These are phyloP conservation scores for Fusarium devonianum DNA, from an alignment of 2,329 filamentous ascomycete genomes.

Conservation along the genomic window DNA sequence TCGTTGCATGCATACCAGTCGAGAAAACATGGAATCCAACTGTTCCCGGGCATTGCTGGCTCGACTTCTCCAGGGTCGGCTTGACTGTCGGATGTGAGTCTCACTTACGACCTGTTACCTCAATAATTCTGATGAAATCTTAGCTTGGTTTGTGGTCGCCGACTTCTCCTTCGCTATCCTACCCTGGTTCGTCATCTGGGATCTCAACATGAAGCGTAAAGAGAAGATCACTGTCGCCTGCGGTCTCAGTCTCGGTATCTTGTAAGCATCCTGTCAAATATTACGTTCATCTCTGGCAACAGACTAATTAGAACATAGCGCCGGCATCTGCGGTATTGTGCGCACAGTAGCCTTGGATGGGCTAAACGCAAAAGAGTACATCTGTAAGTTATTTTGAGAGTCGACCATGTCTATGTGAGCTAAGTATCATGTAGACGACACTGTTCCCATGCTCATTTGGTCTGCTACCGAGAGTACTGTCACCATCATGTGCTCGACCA, in stretches of 20 bases:
- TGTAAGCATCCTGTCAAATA: constrained; percentile 7
- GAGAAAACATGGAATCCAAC: constrained; percentile 21
- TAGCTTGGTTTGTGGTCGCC: constrained; percentile 23
- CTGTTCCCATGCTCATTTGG: constrained; percentile 27
- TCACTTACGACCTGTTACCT: fast-evolving
- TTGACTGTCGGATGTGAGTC: constrained; percentile 25
- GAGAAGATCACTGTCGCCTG: constrained; percentile 26
- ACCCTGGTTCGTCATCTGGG: constrained; percentile 27
- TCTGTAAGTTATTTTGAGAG: not conserved
- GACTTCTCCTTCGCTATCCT: constrained; percentile 27
- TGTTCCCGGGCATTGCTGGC: constrained; percentile 13
- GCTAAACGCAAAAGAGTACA: constrained; percentile 19
- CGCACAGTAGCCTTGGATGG: constrained; percentile 17
- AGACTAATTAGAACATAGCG: not conserved
- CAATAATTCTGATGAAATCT: fast-evolving
- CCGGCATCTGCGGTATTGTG: constrained; percentile 19
- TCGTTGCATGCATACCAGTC: constrained; percentile 19
- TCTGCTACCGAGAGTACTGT: constrained; percentile 26
- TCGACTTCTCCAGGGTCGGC: constrained; percentile 30
- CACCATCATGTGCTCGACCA: constrained; percentile 27
- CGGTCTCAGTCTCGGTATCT: constrained; percentile 17
- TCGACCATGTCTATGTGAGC: fast-evolving
- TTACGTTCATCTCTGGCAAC: not conserved
- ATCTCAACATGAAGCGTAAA: constrained; percentile 29
- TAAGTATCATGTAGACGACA: constrained; percentile 5